Percentiles rank a stretch among this genome's conserved stretches.
Conservation (phyloP, 805 yeast species). For the Zygosaccharomyces siamensis region DNA sequence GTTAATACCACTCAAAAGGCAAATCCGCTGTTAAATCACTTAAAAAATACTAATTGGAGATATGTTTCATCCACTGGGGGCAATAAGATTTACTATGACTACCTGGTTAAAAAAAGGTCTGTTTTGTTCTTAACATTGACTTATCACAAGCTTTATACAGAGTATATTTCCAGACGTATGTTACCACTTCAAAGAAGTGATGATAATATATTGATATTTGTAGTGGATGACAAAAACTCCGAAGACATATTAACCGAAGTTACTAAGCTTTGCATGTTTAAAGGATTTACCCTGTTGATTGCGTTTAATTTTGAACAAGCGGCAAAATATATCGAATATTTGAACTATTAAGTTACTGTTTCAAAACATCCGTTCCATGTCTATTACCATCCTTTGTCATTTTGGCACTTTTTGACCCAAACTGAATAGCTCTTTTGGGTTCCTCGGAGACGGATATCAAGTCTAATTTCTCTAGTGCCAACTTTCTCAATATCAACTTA, state of each 20-base stretch:
- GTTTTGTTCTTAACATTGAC: constrained; percentile 62
- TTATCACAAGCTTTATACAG: constrained; percentile 73
- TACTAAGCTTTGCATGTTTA: constrained; percentile 39
- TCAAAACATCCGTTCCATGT: constrained; percentile 63
- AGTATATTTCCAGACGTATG: constrained; percentile 60
- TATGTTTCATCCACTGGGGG: constrained; percentile 37
- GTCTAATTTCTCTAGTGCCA: constrained; percentile 48
- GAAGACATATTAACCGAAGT: constrained; percentile 42
- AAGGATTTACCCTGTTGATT: constrained; percentile 39
- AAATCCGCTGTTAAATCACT: constrained; percentile 57
- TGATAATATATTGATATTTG: constrained; percentile 52
- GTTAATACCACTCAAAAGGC: constrained; percentile 67
- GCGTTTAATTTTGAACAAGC: constrained; percentile 51
- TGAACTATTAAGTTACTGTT: constrained; percentile 22
- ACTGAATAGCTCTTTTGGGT: constrained; percentile 90
- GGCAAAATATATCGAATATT: constrained; percentile 40
- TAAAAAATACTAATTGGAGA: constrained; percentile 54
- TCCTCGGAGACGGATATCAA: constrained; percentile 60
- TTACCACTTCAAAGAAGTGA: constrained; percentile 38
- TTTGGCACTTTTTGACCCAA: constrained; percentile 94
- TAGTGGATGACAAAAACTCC: constrained; percentile 60
- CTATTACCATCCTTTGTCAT: constrained; percentile 72
- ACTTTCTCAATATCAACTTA: constrained; percentile 55
- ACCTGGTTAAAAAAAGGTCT: constrained; percentile 53
- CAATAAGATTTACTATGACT: constrained; percentile 51